Base-by-base conservation (phyloP, 164 flowering plant species). In the Cinnamomum chago region DNA sequence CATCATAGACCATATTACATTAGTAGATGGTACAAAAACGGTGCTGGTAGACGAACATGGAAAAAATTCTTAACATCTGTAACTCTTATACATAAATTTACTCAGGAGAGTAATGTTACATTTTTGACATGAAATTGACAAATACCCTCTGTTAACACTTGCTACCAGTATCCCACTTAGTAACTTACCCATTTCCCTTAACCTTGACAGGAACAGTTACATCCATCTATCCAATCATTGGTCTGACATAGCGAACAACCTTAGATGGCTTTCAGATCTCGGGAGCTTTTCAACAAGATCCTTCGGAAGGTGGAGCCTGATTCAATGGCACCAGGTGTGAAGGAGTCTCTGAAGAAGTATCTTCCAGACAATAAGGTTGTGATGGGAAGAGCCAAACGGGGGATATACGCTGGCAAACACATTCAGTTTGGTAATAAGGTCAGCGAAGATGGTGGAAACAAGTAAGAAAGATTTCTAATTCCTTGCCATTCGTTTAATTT, bases 391-490 rank as follows among this genome's bases (percentile, higher is more conserved):
- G 99, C 99, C 72, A 85, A 93, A 67, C 92, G 97, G 4, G 99
- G 99, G 22, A 82, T 93, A 69, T 95, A 62, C 75, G 97, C 95
- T 40, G 98, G 98, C 72, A 88, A 88, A n/a, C 98, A 95, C 78
- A 95, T 95, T 76, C 96, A 86, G 73, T 95, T 87, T 74, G 98
- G 98, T 30, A 91, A 93, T 67, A 85, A 81, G 18, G 89, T 95
- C 80, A 93, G 98, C 74, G 99, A 95, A 81, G 92, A 95, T 69
- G 99, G 99, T 22, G 98, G 98, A 58, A 93, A 95, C 89, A 93
- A 87, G 98, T 89, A 72, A 6, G 47, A 35, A 35, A 35, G 1
- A 15, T 71, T 22, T 50, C 23, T 14, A 35, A 35, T 35, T 5
- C 47, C 47, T 5, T 35, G 47, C 10, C 47, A 5, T 35, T 35